A percentile compares a stretch with the other conserved stretches of the same genome.
phyloP scores from a whole-genome alignment of 2,329 filamentous ascomycete genomes.

The Penicillium crustosum region DNA sequence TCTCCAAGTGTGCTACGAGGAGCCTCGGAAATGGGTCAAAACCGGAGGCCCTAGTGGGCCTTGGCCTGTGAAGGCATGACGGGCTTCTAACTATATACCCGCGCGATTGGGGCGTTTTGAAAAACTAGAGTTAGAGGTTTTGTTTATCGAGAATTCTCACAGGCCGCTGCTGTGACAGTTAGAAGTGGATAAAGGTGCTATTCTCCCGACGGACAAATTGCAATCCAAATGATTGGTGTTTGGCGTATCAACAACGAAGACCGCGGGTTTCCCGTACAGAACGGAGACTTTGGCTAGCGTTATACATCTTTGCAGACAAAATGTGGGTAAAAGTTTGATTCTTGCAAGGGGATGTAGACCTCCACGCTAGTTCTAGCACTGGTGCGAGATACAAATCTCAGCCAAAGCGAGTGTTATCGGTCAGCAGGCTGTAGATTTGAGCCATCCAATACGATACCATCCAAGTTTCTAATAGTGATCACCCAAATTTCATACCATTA shows the following conservation, averaged over 20 bases:
- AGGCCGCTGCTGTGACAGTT: neutral
- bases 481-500: neutral
- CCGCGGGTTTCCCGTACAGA: slow-evolving; percentile 23
- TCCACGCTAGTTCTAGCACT: slow-evolving; percentile 22
- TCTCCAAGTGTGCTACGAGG: neutral
- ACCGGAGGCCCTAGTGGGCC: neutral
- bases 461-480: slow-evolving; percentile 9
- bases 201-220: slow-evolving; percentile 22
- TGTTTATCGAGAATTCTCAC: neutral
- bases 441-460: neutral
- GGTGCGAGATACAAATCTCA: slow-evolving; percentile 26
- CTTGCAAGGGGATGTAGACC: slow-evolving; percentile 23
- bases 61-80: neutral
- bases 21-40: neutral
- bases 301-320: slow-evolving; percentile 20
- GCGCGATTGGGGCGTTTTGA: too few relatives aligned
- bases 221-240: slow-evolving; percentile 19
- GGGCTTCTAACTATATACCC: neutral
- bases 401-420: slow-evolving; percentile 5
- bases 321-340: slow-evolving; percentile 21
- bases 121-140: neutral
- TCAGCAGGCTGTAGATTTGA: too few relatives aligned
- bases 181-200: slow-evolving; percentile 16
- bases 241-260: slow-evolving; percentile 20
- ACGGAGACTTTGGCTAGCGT: slow-evolving; percentile 17